Percentiles rank a stretch among this genome's conserved stretches.
phyloP scores from a whole-genome alignment of 192 early-diverging fungal species.

The Coemansia biformis region DNA sequence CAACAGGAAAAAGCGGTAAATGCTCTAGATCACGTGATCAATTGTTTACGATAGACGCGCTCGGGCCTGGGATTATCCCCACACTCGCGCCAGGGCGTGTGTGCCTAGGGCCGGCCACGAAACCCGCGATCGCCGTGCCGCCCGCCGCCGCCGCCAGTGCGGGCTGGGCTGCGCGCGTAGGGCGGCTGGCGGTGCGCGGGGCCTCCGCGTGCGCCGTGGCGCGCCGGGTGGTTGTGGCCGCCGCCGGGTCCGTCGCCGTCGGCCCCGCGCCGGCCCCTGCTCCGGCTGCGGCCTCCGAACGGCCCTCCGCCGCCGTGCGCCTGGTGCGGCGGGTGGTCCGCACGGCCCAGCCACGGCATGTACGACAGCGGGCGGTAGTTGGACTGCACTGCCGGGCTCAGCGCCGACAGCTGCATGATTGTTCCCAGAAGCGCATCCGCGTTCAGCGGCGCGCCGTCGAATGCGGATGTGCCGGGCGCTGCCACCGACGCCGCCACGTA shows the following conservation, averaged over 20 bases:
- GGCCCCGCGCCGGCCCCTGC: constrained; percentile 8
- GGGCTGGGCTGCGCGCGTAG: constrained; percentile 19
- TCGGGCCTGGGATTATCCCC: too few relatives aligned
- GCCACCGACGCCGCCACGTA: constrained; percentile 33
- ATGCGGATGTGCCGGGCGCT: constrained; percentile 13
- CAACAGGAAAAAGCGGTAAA: too few relatives aligned
- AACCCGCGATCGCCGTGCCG: not conserved
- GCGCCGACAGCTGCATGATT: constrained; percentile 12
- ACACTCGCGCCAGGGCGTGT: too few relatives aligned
- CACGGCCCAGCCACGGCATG: constrained; percentile 27
- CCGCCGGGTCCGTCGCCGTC: not conserved
- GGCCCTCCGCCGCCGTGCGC: constrained; percentile 1
- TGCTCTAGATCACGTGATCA: not conserved
- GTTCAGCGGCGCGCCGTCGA: constrained; percentile 19
- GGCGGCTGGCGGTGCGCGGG: constrained; percentile 26
- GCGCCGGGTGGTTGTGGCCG: constrained; percentile 1
- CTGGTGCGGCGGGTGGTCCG: constrained; percentile 4
- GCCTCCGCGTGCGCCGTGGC: constrained; percentile 13
- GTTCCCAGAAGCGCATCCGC: constrained; percentile 19
- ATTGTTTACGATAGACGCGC: constrained; percentile 10
- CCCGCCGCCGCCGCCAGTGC: not conserved
- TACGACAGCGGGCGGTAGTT: constrained; percentile 39
- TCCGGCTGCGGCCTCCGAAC: constrained; percentile 19
- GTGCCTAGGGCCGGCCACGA: too few relatives aligned
- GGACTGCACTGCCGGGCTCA: constrained; percentile 7